Base-by-base conservation (phyloP, 2,329 filamentous ascomycete species). In the Claviceps digitariae region DNA sequence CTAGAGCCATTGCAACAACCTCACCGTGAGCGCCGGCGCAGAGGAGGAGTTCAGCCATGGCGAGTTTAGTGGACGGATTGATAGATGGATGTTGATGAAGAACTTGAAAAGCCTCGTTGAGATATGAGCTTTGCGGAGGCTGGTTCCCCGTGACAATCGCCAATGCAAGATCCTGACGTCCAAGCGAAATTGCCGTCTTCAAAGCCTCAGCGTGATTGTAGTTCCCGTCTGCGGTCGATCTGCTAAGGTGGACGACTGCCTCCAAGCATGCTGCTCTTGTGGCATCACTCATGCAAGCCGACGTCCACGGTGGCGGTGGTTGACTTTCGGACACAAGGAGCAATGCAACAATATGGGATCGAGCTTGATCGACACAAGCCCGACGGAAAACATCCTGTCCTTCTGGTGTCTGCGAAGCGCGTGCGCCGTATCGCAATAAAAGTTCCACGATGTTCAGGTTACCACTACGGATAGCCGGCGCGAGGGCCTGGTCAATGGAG, bases 11-110 rank as follows among this genome's bases (percentile, higher is more conserved):
- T 0, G 76, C 71, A 1, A 78, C 64, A 1, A 69, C 65, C 15
- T 77, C 72, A 1, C 80, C 80, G 13, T 70, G 67, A 1, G 79
- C 78, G 0, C 80, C 79, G 1, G 76, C 78, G 52, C 79, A 81
- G 1, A 84, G 68, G 1, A 84, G 61, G 2, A 80, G 65, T 60
- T 83, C 78, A 0, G 75, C 69, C 56, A 83, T 66, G 2, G 71
- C 70, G 44, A 77, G 64, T 59, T 77, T 80, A 34, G 74, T 72
- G 31, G 72, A 69, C 0, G 74, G 72, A 6, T 69, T 70, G 20
- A 78, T 68, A 2, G 72, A 70, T 2, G 71, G 61, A 49, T 75
- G 72, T 1, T 69, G 62, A 54, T 77, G 71, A 1, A 81, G 64
- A 5, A 69, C 61, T 2, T 67, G 66, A 43, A 83, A 78, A 12